Evolutionary conservation across 495 filamentous ascomycete species (phyloP).

Genomic region (Rostrohypoxylon terebratum): DNA sequence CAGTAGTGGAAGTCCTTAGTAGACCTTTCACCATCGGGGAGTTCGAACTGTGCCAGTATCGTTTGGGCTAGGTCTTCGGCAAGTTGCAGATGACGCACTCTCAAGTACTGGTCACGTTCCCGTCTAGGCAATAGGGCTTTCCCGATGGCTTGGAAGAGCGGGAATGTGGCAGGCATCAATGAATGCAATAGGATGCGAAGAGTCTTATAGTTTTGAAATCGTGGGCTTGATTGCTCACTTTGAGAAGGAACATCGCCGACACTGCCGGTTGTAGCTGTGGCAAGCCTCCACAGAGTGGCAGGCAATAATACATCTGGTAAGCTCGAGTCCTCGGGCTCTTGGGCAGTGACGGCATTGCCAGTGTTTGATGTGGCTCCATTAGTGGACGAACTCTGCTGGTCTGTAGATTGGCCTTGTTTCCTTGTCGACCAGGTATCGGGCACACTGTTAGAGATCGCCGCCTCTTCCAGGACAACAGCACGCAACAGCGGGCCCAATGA

Average conservation of each 20-base stretch:
- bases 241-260: conserved; percentile 45
- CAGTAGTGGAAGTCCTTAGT: conserved; percentile 75
- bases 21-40: conserved; percentile 42
- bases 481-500: conserved; percentile 81
- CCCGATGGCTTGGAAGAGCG: conserved; percentile 82
- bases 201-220: conserved; percentile 81
- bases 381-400: conserved; percentile 27
- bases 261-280: conserved; percentile 23
- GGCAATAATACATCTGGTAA: conserved; percentile 41
- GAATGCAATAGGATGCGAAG: conserved; percentile 81
- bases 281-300: conserved; percentile 40
- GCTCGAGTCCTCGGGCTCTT: conserved; percentile 40
- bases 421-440: conserved; percentile 57
- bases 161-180: conserved; percentile 74
- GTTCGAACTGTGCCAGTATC: conserved; percentile 72
- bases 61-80: conserved; percentile 81
- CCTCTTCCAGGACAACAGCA: conserved; percentile 85
- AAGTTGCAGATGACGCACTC: conserved; percentile 76
- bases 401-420: conserved; percentile 28
- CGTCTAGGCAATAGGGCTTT: conserved; percentile 81
- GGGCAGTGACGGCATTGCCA: conserved; percentile 5
- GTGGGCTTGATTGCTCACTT: conserved; percentile 53
- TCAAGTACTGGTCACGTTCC: conserved; percentile 69
- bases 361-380: conserved; percentile 5
- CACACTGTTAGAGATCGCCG: conserved; percentile 65